phyloP scores from a whole-genome alignment of 768 basidiomycete species.

The Naematelia aurantialba region DNA sequence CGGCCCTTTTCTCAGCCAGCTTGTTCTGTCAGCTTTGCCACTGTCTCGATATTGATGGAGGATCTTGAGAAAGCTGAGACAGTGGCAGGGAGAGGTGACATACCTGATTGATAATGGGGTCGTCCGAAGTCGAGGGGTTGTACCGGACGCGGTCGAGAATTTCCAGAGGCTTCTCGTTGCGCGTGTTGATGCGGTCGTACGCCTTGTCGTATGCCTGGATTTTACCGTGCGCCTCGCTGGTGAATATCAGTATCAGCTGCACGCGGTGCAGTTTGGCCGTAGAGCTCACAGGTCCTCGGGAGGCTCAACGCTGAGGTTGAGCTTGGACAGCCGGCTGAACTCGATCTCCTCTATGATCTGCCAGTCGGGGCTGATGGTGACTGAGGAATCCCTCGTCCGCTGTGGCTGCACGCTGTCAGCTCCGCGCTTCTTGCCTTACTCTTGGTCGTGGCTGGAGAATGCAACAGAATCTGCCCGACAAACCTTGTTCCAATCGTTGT shows the following conservation, averaged over 20 bases:
- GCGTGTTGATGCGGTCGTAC: slow-evolving; percentile 92
- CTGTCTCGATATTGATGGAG: too few species aligned
- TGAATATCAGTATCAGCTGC: neutral
- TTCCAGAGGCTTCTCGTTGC: slow-evolving; percentile 84
- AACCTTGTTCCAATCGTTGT: slow-evolving; percentile 89
- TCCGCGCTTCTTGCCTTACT: too few species aligned
- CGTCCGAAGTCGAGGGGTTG: slow-evolving; percentile 96
- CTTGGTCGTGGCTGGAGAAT: too few species aligned
- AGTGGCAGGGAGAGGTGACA: slow-evolving; percentile 9
- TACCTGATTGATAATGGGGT: slow-evolving; percentile 91
- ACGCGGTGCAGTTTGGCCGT: neutral
- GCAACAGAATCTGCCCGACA: slow-evolving; percentile 22
- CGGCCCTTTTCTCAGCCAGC: slow-evolving; percentile 75
- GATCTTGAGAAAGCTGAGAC: neutral
- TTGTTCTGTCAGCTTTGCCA: slow-evolving; percentile 52
- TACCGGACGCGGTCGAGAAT: slow-evolving; percentile 92
- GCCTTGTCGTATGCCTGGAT: slow-evolving; percentile 88
- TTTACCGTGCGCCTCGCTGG: slow-evolving; percentile 65
- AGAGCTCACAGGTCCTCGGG: slow-evolving; percentile 76
- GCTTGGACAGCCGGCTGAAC: slow-evolving; percentile 83
- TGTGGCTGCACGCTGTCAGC: slow-evolving; percentile 55
- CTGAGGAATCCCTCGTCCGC: slow-evolving; percentile 85
- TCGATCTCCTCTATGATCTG: slow-evolving; percentile 95
- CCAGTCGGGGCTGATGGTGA: slow-evolving; percentile 89
- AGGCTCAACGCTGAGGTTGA: slow-evolving; percentile 88